Base-by-base conservation (phyloP, 2,329 filamentous ascomycete genomes). In the Aspergillus transmontanensis region DNA sequence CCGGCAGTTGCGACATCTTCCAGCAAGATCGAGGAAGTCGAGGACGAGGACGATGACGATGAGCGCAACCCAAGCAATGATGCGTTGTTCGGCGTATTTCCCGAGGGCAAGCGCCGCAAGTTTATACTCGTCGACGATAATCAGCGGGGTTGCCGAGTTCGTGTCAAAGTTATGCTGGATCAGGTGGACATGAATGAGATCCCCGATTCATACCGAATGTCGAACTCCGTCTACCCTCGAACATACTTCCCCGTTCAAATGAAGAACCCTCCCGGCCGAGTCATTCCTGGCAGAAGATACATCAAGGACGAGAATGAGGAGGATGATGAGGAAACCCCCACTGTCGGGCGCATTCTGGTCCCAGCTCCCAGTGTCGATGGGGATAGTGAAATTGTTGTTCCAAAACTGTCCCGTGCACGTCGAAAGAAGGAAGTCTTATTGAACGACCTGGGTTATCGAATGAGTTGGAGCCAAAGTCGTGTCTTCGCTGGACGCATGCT, bases 51-150 rank as follows among this genome's bases (percentile, higher is more conserved):
- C 28, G 68, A 74, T 21, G 66, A 69, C 6, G 75, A 72, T 16
- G 69, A 75, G 50, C 64, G 68, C 46, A 72, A 73, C 34, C 76
- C 77, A 12, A 73, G 61, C 53, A 90, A 83, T 58, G 86, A 88
- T 19, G 88, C 89, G 56, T 86, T 97, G 51, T 97, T 97, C 77
- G 92, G 93, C 56, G 90, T 95, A 68, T 86, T 97, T 58, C 93
- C 94, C 1, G 93, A 95, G 72, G 89, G 90, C 58, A 97, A 96
- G 81, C 92, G 93, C 73, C 90, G 94, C 75, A 98, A 97, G 79
- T 98, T 98, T 78, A 97, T 98, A 70, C 87, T 98, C 11, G 93
- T 98, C 32, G 94, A 97, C 69, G 94, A 98, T 76, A 89, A 88
- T 58, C 90, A 93, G 66, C 90, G 92, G 41, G 90, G 90, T 58